These are phyloP conservation scores for Botrytis elliptica DNA, from an alignment of 2,329 filamentous ascomycete species.

Conservation along the genomic window DNA sequence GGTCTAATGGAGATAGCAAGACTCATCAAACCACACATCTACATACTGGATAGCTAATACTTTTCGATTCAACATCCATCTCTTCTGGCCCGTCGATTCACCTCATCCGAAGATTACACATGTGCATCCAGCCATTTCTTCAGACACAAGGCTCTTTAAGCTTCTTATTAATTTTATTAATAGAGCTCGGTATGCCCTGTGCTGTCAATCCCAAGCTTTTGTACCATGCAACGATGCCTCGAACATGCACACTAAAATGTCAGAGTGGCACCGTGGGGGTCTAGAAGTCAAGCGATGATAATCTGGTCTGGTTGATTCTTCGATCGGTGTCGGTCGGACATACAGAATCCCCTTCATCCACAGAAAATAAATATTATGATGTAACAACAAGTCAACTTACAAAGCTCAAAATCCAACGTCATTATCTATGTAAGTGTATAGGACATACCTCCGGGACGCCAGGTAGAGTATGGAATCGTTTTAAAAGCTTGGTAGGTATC, in stretches of 20 bases:
- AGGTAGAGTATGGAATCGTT: background rate
- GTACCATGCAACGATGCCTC: background rate
- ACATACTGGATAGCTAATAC: background rate
- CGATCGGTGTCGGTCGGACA: background rate
- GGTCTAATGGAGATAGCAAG: background rate
- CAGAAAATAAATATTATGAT: constrained; percentile 12
- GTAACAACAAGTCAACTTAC: constrained; percentile 11
- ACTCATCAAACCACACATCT: background rate
- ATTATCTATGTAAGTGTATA: constrained; percentile 5
- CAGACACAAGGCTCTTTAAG: background rate
- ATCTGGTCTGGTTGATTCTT: background rate
- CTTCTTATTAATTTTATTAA: background rate
- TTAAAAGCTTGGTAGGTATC: constrained; percentile 14
- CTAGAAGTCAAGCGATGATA: background rate
- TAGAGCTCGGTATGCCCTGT: constrained; percentile 4
- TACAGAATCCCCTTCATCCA: background rate
- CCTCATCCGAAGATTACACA: background rate
- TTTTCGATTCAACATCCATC: background rate
- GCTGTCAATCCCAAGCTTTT: background rate
- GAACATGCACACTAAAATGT: background rate
- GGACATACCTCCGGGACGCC: background rate
- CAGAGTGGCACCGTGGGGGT: background rate
- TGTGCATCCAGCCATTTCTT: background rate
- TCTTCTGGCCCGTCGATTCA: background rate
- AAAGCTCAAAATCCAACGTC: constrained; percentile 3